Percentiles rank a stretch among this genome's conserved stretches.
Evolutionary conservation across 805 yeast species (phyloP).

Genomic region (Candida mattraensis): DNA sequence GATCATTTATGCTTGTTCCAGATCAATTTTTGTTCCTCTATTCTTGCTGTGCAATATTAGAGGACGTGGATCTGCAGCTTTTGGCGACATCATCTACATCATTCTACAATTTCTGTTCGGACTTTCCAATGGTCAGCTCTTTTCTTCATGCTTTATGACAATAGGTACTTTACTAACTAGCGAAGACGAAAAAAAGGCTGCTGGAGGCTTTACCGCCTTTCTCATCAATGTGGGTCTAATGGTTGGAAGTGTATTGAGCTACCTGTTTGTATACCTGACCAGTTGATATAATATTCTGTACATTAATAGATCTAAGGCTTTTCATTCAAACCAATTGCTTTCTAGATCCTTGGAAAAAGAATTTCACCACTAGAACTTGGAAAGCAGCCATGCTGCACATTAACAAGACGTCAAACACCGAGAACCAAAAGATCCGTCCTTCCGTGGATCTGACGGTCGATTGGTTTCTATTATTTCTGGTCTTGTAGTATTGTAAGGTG

Average conservation of each 20-base stretch:
- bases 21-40: constrained; percentile 67
- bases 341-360: constrained; percentile 70
- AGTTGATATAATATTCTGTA: constrained; percentile 3
- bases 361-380: constrained; percentile 67
- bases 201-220: constrained; percentile 89
- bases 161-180: constrained; percentile 32
- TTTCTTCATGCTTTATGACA: constrained; percentile 64
- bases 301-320: constrained; percentile 1
- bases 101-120: constrained; percentile 78
- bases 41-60: constrained; percentile 67
- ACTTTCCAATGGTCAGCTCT: constrained; percentile 80
- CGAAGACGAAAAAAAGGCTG: constrained; percentile 76
- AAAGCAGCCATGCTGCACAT: constrained; percentile 69
- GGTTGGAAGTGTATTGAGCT: constrained; percentile 75
- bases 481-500: constrained; percentile 76
- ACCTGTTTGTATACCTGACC: constrained; percentile 49
- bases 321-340: constrained; percentile 57
- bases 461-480: constrained; percentile 90
- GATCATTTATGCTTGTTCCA: constrained; percentile 51
- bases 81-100: constrained; percentile 68
- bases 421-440: constrained; percentile 60
- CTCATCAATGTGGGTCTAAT: constrained; percentile 78
- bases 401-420: constrained; percentile 61
- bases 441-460: constrained; percentile 70
- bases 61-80: constrained; percentile 36